Conservation (phyloP, 1,284 basidiomycete species). For the Ceratorhiza oryzae-sativae region DNA sequence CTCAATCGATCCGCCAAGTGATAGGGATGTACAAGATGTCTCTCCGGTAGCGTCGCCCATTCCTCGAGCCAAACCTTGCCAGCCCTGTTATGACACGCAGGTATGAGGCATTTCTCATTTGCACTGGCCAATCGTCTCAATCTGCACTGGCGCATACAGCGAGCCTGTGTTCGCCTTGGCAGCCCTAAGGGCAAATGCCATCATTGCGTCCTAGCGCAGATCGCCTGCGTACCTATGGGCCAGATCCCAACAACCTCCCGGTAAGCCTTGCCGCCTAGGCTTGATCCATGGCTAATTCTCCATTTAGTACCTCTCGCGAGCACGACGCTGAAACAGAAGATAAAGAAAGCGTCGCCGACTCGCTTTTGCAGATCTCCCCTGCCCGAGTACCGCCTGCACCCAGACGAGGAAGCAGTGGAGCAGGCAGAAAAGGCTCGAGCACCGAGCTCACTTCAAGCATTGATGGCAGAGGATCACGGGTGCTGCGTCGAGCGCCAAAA, state of each 20-base stretch:
- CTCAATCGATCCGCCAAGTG: not conserved
- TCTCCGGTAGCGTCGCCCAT: not conserved
- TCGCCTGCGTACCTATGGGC: not conserved
- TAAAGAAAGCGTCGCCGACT: not conserved
- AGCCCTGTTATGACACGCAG: constrained; percentile 14
- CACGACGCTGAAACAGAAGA: not conserved
- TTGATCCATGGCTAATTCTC: not conserved
- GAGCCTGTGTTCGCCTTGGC: not conserved
- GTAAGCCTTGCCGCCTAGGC: not conserved
- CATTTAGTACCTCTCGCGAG: not conserved
- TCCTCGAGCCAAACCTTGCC: not conserved
- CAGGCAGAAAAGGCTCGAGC: not conserved
- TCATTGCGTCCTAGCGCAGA: not conserved
- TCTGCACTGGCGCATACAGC: not conserved
- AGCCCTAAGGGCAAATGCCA: not conserved
- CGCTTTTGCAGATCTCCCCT: not conserved
- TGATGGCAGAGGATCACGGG: constrained; percentile 8
- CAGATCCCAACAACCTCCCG: not conserved
- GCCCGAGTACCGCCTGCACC: not conserved
- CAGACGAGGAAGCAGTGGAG: not conserved
- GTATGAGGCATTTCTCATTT: not conserved
- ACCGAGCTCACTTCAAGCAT: not conserved
- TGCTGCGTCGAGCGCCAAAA: not conserved
- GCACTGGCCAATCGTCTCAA: not conserved
- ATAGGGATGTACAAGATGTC: not conserved